phyloP scores from a whole-genome alignment of 768 basidiomycete species.

The Myochromella boudieri region DNA sequence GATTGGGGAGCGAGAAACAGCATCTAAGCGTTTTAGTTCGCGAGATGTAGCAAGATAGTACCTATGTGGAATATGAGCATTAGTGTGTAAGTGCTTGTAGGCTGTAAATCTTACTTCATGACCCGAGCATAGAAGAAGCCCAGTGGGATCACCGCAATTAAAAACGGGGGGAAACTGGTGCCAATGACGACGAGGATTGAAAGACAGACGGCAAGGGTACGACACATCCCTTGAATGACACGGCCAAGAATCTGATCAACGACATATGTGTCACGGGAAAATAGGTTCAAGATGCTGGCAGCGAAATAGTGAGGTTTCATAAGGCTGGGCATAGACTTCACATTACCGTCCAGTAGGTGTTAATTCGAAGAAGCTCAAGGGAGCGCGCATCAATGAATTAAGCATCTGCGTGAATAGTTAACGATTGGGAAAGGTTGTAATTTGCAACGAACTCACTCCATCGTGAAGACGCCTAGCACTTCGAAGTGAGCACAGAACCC shows the following conservation, averaged over 20 bases:
- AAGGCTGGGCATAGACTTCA: background rate
- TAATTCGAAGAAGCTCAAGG: constrained; percentile 85
- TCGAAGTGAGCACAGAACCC: constrained; percentile 74
- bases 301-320: background rate
- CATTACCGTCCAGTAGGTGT: constrained; percentile 82
- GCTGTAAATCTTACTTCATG: constrained; percentile 59
- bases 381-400: constrained; percentile 75
- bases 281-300: constrained; percentile 80
- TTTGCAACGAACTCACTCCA: constrained; percentile 41
- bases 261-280: constrained; percentile 85
- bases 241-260: constrained; percentile 82
- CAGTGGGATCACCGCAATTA: constrained; percentile 73
- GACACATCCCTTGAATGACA: constrained; percentile 69
- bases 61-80: constrained; percentile 33
- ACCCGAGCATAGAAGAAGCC: constrained; percentile 79
- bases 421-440: background rate
- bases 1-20: constrained; percentile 87
- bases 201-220: constrained; percentile 58
- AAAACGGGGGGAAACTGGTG: constrained; percentile 77
- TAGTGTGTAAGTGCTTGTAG: background rate
- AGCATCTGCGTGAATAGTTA: constrained; percentile 61
- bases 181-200: constrained; percentile 76
- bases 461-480: constrained; percentile 80
- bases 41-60: constrained; percentile 88
- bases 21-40: constrained; percentile 86